A percentile compares a stretch with the other conserved stretches of the same genome.
phyloP scores from a whole-genome alignment of 352 stramenopile genomes.

The Lagenidium giganteum region DNA sequence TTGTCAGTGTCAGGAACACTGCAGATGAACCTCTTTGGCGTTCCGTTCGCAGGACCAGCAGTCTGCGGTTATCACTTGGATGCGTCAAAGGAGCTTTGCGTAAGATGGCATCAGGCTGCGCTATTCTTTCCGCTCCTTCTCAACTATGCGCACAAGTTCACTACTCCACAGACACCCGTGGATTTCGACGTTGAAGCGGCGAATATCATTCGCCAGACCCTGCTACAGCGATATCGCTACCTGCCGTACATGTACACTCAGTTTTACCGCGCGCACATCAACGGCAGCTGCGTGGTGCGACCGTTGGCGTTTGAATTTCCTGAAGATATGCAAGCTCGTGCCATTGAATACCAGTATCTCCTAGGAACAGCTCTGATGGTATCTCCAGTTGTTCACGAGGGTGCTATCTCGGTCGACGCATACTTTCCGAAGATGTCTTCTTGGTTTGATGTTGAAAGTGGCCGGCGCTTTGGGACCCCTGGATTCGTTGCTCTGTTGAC shows the following conservation, averaged over 20 bases:
- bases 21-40: conserved; percentile 74
- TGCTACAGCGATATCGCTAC: conserved; percentile 62
- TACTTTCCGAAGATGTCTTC: conserved; percentile 64
- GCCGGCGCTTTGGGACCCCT: conserved; percentile 18
- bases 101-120: conserved; percentile 80
- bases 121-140: conserved; percentile 76
- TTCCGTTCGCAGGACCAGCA: conserved; percentile 64
- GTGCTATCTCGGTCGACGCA: conserved; percentile 41
- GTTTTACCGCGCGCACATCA: conserved; percentile 49
- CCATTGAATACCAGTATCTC: conserved; percentile 69
- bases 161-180: conserved; percentile 42
- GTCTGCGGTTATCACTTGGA: conserved; percentile 47
- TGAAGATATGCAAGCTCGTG: conserved; percentile 23
- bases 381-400: conserved; percentile 65
- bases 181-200: conserved; percentile 59
- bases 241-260: conserved; percentile 86
- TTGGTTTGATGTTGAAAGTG: conserved; percentile 70
- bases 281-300: conserved; percentile 41
- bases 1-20: conserved; percentile 65
- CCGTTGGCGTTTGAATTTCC: conserved; percentile 69
- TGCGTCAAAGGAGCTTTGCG: conserved; percentile 62
- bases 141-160: conserved; percentile 51
- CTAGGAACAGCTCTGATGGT: conserved; percentile 70
- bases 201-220: conserved; percentile 55
- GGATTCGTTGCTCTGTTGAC: conserved; percentile 36